A percentile compares a stretch with the other conserved stretches of the same genome.
Conservation (phyloP, 73 alveolate species). For the Stentor coeruleus region DNA sequence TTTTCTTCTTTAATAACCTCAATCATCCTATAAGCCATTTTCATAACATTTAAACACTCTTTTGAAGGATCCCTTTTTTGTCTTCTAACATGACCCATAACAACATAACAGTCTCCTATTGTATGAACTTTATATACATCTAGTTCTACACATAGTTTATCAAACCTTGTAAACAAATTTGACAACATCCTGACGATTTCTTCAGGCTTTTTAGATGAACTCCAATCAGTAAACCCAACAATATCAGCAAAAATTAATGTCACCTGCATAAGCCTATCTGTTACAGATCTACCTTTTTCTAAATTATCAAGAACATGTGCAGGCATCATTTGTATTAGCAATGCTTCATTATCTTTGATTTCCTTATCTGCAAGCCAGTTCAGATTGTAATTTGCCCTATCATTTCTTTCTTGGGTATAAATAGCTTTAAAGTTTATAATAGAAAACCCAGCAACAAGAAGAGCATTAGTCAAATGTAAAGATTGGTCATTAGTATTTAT, state of each 20-base stretch:
- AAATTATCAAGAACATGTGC: constrained; percentile 58
- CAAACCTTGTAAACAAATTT: constrained; percentile 70
- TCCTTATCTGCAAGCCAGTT: neutral
- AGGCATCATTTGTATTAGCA: constrained; percentile 59
- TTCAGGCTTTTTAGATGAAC: constrained; percentile 70
- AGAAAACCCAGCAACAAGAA: neutral
- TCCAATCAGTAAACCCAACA: constrained; percentile 75
- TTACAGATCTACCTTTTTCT: constrained; percentile 67
- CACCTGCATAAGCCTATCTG: constrained; percentile 68
- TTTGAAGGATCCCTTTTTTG: constrained; percentile 67
- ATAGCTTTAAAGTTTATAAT: neutral
- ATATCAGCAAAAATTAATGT: constrained; percentile 85
- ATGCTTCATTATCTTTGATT: constrained; percentile 50
- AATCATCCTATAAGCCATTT: constrained; percentile 80
- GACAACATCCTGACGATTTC: constrained; percentile 73
- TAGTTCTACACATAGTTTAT: constrained; percentile 60
- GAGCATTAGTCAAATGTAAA: neutral
- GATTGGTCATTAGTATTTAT: neutral
- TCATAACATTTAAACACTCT: constrained; percentile 76
- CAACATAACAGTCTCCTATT: constrained; percentile 89
- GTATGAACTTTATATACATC: constrained; percentile 78
- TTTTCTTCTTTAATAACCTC: constrained; percentile 73
- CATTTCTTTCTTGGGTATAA: neutral
- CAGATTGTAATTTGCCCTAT: neutral
- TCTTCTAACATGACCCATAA: constrained; percentile 74